These are phyloP conservation scores for Lactifluus piperatus DNA, from an alignment of 768 basidiomycete genomes.

Conservation along the genomic window DNA sequence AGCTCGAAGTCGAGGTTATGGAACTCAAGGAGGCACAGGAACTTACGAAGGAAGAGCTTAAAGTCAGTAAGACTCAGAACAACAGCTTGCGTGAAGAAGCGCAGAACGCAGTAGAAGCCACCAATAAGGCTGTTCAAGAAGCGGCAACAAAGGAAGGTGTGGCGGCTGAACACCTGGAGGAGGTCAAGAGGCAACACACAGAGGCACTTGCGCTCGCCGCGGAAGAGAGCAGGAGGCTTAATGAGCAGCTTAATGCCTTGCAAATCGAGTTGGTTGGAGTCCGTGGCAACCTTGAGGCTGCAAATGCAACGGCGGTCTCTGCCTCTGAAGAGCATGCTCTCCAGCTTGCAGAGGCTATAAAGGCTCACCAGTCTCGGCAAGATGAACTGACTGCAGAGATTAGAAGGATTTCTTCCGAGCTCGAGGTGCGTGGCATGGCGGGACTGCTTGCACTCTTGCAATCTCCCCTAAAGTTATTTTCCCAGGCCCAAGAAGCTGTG, in stretches of 20 bases:
- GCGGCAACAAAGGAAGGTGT: conserved; percentile 42
- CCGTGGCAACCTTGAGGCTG: conserved; percentile 37
- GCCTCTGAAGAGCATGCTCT: conserved; percentile 40
- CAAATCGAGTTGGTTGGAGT: conserved; percentile 37
- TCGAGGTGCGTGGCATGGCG: conserved; percentile 43
- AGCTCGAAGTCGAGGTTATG: conserved; percentile 73
- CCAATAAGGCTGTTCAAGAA: conserved; percentile 40
- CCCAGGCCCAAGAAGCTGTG: conserved; percentile 57
- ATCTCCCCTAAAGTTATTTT: conserved; percentile 2
- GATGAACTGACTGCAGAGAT: conserved; percentile 48
- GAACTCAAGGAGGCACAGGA: conserved; percentile 70
- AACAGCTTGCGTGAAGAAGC: conserved; percentile 48
- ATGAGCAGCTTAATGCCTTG: conserved; percentile 14
- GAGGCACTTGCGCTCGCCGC: conserved; percentile 37
- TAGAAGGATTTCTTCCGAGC: conserved; percentile 45
- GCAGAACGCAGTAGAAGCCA: conserved; percentile 37
- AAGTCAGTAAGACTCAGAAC: conserved; percentile 36
- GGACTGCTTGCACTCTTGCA: not conserved
- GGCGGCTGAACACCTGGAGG: conserved; percentile 32
- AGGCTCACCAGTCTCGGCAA: conserved; percentile 39
- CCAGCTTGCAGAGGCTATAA: conserved; percentile 46
- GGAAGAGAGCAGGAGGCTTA: conserved; percentile 28
- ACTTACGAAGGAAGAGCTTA: conserved; percentile 49
- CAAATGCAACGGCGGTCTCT: conserved; percentile 36
- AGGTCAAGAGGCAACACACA: conserved; percentile 36